phyloP scores from a whole-genome alignment of 2,329 filamentous ascomycete genomes.

The Xenosphaeropsis pyriputrescens region DNA sequence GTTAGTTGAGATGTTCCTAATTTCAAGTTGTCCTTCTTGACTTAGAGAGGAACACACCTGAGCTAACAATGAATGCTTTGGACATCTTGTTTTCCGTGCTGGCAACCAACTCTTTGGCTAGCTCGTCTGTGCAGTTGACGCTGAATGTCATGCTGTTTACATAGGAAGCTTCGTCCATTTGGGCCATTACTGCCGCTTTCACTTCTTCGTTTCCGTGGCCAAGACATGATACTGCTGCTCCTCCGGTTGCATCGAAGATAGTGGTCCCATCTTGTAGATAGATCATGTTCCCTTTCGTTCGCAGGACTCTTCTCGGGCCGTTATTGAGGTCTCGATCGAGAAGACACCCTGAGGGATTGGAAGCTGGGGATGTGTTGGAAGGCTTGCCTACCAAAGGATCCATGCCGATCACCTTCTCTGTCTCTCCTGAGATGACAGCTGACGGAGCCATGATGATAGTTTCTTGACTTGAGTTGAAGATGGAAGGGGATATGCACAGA shows the following conservation, averaged over 20 bases:
- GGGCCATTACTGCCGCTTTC: slow-evolving; percentile 38
- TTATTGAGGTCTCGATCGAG: slow-evolving; percentile 15
- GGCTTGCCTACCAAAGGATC: background rate
- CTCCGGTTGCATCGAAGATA: slow-evolving; percentile 60
- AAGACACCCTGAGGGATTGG: slow-evolving; percentile 5
- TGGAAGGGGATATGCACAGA: too few relatives aligned
- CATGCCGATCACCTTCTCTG: background rate
- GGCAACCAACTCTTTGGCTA: slow-evolving; percentile 23
- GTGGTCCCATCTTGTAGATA: slow-evolving; percentile 28
- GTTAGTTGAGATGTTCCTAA: too few relatives aligned
- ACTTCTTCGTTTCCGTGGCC: slow-evolving; percentile 53
- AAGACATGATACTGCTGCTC: slow-evolving; percentile 57
- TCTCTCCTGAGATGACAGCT: background rate
- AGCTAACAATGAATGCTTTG: slow-evolving; percentile 39
- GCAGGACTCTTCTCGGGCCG: slow-evolving; percentile 11
- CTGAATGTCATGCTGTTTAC: slow-evolving; percentile 43
- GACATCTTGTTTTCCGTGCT: slow-evolving; percentile 30
- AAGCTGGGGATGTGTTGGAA: too few relatives aligned
- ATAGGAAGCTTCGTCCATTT: slow-evolving; percentile 44
- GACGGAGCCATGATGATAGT: background rate
- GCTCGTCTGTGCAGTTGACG: slow-evolving; percentile 33
- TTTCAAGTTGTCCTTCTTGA: background rate
- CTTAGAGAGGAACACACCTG: slow-evolving; percentile 24
- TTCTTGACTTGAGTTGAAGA: too few relatives aligned
- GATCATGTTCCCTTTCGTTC: slow-evolving; percentile 13